Evolutionary conservation across 805 yeast species (phyloP).

Genomic region (Metschnikowia lunata): DNA sequence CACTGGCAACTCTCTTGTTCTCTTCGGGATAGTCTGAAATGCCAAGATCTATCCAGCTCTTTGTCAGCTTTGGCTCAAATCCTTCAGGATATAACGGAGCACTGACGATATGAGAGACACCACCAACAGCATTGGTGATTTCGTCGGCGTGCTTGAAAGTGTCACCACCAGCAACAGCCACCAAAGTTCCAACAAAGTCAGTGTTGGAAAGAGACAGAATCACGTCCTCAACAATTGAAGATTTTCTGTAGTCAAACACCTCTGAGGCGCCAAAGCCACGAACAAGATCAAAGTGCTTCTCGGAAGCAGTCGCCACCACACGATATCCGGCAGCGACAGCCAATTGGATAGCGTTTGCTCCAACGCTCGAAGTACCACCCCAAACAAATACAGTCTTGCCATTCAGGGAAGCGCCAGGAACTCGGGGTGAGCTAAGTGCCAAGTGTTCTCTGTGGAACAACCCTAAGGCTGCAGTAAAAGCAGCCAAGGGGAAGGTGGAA

Average conservation of each 20-base stretch:
- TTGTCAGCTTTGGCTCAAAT: conserved; percentile 3
- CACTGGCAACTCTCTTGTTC: not conserved
- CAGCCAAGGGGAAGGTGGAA: conserved; percentile 8
- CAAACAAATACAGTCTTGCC: conserved; percentile 10
- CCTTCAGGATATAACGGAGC: conserved; percentile 8
- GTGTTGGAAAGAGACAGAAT: conserved; percentile 1
- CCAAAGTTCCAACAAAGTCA: conserved; percentile 7
- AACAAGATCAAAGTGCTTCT: conserved; percentile 4
- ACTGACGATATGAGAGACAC: conserved; percentile 2
- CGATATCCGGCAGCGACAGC: conserved; percentile 11
- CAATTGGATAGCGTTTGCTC: conserved; percentile 10
- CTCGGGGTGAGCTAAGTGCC: conserved; percentile 4
- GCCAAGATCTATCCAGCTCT: conserved; percentile 7
- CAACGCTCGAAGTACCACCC: conserved; percentile 15
- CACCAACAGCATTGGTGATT: conserved; percentile 1
- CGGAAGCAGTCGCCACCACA: conserved; percentile 9
- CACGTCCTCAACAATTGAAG: conserved; percentile 5
- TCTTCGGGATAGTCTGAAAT: conserved; percentile 5
- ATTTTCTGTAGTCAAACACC: conserved; percentile 7
- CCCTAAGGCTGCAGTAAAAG: conserved; percentile 6
- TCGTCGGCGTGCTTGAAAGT: conserved; percentile 7
- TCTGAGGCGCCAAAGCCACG: conserved; percentile 6
- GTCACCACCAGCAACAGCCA: conserved; percentile 9
- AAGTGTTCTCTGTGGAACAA: conserved; percentile 7
- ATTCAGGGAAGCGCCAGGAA: not conserved